Conservation (phyloP, 768 basidiomycete genomes). For the Chalciporus chontae region DNA sequence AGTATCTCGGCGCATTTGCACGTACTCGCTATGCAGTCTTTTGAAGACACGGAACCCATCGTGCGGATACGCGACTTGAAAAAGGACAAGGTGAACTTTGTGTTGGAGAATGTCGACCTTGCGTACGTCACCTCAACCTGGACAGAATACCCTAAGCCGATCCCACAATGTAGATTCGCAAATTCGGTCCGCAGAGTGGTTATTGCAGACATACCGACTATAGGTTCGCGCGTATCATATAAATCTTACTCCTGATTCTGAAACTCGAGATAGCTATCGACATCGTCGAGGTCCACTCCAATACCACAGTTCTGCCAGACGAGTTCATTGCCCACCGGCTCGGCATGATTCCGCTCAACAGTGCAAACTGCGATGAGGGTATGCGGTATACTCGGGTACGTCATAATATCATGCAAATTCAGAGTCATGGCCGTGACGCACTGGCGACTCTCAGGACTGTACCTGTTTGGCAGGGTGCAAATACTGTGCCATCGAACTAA, state of each 20-base stretch:
- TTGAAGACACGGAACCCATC: slow-evolving; percentile 52
- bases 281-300: slow-evolving; percentile 88
- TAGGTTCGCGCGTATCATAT: slow-evolving; percentile 56
- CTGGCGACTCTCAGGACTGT: slow-evolving; percentile 68
- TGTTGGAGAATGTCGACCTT: slow-evolving; percentile 93
- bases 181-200: slow-evolving; percentile 92
- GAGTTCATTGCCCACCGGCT: slow-evolving; percentile 97
- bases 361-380: slow-evolving; percentile 83
- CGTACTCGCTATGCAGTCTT: slow-evolving; percentile 29
- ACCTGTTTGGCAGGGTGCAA: slow-evolving; percentile 80
- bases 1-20: background rate
- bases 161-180: slow-evolving; percentile 62
- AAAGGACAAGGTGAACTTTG: slow-evolving; percentile 84
- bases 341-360: slow-evolving; percentile 89
- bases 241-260: slow-evolving; percentile 1
- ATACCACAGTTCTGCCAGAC: slow-evolving; percentile 92
- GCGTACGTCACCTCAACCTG: slow-evolving; percentile 53
- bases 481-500: slow-evolving; percentile 82
- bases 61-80: slow-evolving; percentile 84
- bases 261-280: slow-evolving; percentile 72
- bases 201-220: slow-evolving; percentile 95
- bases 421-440: background rate
- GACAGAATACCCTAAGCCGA: slow-evolving; percentile 7
- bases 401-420: slow-evolving; percentile 7
- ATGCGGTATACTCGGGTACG: slow-evolving; percentile 75